Evolutionary conservation across 148 eudicot genomes (phyloP).

Genomic region (Chenopodium formosanum): DNA sequence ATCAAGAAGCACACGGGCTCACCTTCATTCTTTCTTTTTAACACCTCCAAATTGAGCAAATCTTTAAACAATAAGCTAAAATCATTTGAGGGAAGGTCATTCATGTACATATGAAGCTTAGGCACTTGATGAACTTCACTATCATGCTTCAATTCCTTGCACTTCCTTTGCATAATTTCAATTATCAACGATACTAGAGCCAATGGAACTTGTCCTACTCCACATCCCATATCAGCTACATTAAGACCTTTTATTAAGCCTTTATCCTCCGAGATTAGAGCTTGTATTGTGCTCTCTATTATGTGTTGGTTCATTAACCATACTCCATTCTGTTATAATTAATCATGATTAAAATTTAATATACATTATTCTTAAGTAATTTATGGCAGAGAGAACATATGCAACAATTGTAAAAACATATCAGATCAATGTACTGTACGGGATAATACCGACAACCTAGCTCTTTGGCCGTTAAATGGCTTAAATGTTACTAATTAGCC

Average conservation of each 20-base stretch:
- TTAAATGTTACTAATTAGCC: too few species aligned
- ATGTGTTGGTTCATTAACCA: conserved; percentile 6
- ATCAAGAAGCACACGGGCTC: conserved; percentile 19
- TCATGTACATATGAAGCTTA: conserved; percentile 30
- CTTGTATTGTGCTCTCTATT: conserved; percentile 15
- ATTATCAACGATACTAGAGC: conserved; percentile 9
- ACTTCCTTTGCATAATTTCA: conserved; percentile 15
- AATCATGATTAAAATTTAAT: background rate
- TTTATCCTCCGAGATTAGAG: conserved; percentile 10
- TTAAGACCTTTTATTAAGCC: conserved; percentile 6
- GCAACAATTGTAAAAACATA: too few species aligned
- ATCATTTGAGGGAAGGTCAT: conserved; percentile 55
- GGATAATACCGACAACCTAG: too few species aligned
- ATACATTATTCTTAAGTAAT: background rate
- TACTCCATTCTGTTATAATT: conserved; percentile 13
- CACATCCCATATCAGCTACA: conserved; percentile 44
- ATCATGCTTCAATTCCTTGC: background rate
- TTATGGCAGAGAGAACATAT: too few species aligned
- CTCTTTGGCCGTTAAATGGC: too few species aligned
- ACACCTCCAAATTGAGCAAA: background rate
- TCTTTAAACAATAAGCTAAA: conserved; percentile 37
- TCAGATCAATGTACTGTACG: too few species aligned
- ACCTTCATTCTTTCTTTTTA: background rate
- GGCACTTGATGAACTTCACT: conserved; percentile 14
- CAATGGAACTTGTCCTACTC: conserved; percentile 35